A percentile compares a stretch with the other conserved stretches of the same genome.
Conservation (phyloP, 73 alveolate species). For the Paramecium tetraurelia region DNA sequence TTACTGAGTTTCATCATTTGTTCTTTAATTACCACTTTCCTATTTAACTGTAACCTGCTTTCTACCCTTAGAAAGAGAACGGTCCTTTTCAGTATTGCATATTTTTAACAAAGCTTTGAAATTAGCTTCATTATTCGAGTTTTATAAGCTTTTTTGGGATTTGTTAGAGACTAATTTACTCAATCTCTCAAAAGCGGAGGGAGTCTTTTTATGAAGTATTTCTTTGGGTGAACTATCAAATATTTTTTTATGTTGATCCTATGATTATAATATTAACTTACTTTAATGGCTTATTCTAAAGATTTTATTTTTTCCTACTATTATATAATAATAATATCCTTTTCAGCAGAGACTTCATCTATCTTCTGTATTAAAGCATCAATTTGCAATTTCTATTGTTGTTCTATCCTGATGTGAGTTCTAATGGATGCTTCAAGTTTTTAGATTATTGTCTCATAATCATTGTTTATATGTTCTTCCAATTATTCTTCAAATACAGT, state of each 20-base stretch:
- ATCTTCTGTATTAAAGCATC: background rate
- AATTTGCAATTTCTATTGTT: background rate
- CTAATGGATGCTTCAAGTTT: constrained; percentile 33
- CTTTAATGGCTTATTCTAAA: background rate
- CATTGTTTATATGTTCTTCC: background rate
- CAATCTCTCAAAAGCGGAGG: background rate
- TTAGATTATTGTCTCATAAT: constrained; percentile 2
- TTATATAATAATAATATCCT: background rate
- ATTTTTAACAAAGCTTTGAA: background rate
- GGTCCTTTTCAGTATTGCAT: background rate
- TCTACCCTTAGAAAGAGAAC: background rate
- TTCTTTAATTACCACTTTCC: background rate
- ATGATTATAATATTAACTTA: background rate
- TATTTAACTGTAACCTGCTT: background rate
- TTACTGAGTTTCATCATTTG: background rate
- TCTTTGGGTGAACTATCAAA: background rate
- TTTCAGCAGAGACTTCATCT: background rate
- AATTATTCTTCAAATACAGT: background rate
- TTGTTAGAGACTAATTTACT: background rate
- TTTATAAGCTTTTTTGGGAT: background rate
- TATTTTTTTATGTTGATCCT: background rate
- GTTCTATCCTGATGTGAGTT: background rate
- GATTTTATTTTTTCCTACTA: background rate
- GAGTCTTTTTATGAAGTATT: background rate
- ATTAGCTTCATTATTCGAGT: background rate